These are phyloP conservation scores for Agrostemma githago DNA, from an alignment of 148 eudicot genomes.

Conservation along the genomic window DNA sequence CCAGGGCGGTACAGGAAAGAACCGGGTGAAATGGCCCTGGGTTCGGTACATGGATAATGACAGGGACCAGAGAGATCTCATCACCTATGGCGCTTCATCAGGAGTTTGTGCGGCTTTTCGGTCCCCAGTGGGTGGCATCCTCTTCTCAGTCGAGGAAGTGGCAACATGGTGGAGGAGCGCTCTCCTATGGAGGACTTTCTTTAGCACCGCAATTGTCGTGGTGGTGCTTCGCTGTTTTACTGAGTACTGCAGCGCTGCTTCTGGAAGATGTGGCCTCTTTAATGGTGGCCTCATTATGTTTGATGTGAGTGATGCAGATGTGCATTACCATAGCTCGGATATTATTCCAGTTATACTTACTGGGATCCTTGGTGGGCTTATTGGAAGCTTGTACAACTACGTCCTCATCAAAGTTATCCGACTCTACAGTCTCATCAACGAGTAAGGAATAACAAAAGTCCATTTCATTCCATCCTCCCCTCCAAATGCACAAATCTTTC, in stretches of 20 bases:
- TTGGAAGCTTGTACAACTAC: constrained; percentile 82
- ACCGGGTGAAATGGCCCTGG: constrained; percentile 79
- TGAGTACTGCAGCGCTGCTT: constrained; percentile 43
- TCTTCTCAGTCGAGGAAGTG: constrained; percentile 84
- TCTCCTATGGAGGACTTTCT: constrained; percentile 90
- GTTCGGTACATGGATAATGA: constrained; percentile 81
- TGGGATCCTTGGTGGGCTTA: constrained; percentile 71
- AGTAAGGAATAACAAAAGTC: constrained; percentile 39
- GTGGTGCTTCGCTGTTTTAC: constrained; percentile 74
- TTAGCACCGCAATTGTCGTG: constrained; percentile 83
- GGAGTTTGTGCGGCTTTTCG: constrained; percentile 92
- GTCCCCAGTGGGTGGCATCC: constrained; percentile 85
- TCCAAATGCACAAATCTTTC: too few relatives aligned
- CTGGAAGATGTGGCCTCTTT: constrained; percentile 69
- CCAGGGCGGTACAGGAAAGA: constrained; percentile 78
- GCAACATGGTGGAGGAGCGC: constrained; percentile 99
- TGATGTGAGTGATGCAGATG: constrained; percentile 65
- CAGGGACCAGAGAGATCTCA: constrained; percentile 71
- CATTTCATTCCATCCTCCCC: background rate
- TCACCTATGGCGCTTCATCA: constrained; percentile 80
- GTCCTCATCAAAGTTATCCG: constrained; percentile 70
- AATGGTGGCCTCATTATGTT: constrained; percentile 80
- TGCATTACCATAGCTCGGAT: constrained; percentile 53
- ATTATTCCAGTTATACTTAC: constrained; percentile 50
- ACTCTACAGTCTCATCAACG: constrained; percentile 67